phyloP scores from a whole-genome alignment of 2,329 filamentous ascomycete genomes.

The Claviceps sp. region DNA sequence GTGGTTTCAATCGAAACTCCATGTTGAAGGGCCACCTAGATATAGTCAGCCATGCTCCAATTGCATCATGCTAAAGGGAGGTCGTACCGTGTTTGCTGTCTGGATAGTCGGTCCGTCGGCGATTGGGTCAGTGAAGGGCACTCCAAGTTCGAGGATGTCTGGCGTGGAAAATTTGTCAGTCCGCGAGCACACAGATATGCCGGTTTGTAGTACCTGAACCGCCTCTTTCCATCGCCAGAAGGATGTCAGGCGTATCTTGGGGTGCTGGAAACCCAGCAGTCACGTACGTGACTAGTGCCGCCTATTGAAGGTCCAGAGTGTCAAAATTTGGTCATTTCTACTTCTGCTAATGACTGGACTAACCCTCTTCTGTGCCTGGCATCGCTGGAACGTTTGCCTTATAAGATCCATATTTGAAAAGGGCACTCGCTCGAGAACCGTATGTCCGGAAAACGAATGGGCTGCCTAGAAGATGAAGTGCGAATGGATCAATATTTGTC shows the following conservation, averaged over 20 bases:
- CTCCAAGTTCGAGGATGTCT: constrained; percentile 89
- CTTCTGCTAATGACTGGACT: constrained; percentile 20
- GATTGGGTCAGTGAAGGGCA: constrained; percentile 96
- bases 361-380: constrained; percentile 46
- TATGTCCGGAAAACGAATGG: not conserved
- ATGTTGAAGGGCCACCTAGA: constrained; percentile 61
- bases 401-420: constrained; percentile 36
- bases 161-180: not conserved
- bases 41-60: constrained; percentile 2
- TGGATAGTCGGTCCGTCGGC: constrained; percentile 96
- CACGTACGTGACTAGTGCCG: constrained; percentile 89
- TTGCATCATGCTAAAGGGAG: constrained; percentile 3
- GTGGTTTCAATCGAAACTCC: constrained; percentile 72
- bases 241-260: constrained; percentile 69
- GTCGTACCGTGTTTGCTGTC: constrained; percentile 68
- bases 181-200: not conserved
- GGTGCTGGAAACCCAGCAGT: constrained; percentile 82
- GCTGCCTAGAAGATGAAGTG: not conserved
- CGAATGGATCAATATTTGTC: not conserved
- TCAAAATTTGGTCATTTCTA: not conserved
- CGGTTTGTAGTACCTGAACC: constrained; percentile 54
- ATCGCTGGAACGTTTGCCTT: constrained; percentile 45
- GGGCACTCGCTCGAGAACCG: not conserved
- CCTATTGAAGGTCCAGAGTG: constrained; percentile 27
- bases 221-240: constrained; percentile 83